A percentile compares a stretch with the other conserved stretches of the same genome.
Evolutionary conservation across 306 rosid species (phyloP).

Genomic region (Trichosanthes truncata): DNA sequence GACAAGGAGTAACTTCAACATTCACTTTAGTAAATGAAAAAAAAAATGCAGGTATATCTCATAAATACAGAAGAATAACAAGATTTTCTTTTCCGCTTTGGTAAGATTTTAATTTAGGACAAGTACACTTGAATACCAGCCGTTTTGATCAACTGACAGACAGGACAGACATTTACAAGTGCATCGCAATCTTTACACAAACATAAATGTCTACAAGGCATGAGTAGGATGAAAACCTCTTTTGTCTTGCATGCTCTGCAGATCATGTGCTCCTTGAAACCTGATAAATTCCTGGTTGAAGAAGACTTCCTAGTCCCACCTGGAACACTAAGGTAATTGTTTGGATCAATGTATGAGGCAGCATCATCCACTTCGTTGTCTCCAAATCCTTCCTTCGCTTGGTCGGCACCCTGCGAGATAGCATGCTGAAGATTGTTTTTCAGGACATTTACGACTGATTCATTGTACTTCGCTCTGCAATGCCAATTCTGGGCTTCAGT

Average conservation of each 20-base stretch:
- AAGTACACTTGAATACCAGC: constrained; percentile 57
- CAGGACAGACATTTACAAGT: constrained; percentile 57
- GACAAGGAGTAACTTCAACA: neutral
- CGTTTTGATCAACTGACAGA: constrained; percentile 67
- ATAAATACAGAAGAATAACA: neutral
- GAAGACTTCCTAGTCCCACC: constrained; percentile 20
- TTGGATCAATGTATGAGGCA: constrained; percentile 52
- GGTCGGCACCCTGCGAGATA: constrained; percentile 74
- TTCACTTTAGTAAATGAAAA: neutral
- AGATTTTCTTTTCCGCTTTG: neutral
- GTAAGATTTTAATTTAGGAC: constrained; percentile 33
- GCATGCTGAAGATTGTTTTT: constrained; percentile 79
- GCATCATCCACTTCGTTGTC: constrained; percentile 85
- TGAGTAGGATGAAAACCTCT: constrained; percentile 72
- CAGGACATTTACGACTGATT: constrained; percentile 66
- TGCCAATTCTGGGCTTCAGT: constrained; percentile 84
- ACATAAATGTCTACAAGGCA: constrained; percentile 90
- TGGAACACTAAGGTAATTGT: constrained; percentile 37
- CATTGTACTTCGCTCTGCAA: constrained; percentile 69
- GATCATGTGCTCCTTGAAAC: constrained; percentile 30
- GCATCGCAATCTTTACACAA: constrained; percentile 82
- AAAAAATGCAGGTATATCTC: neutral
- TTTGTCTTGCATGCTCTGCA: constrained; percentile 65
- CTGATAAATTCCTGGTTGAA: constrained; percentile 22
- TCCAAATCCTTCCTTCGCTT: constrained; percentile 90